Evolutionary conservation across 306 rosid genomes (phyloP).

Genomic region (Pachyrhizus erosus): DNA sequence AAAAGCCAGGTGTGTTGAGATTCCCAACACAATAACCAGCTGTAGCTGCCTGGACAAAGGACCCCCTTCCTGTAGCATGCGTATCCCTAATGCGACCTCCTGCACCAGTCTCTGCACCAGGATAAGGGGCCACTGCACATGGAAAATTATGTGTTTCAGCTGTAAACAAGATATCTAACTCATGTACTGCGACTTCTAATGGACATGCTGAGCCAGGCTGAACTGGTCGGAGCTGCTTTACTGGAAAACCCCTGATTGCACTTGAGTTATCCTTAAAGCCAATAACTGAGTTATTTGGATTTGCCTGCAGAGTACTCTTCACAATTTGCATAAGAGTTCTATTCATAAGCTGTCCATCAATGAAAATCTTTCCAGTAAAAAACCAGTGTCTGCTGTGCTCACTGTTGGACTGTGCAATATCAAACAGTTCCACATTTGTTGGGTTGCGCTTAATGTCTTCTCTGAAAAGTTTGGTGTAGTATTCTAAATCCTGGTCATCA

Average conservation of each 20-base stretch:
- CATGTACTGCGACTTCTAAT: constrained; percentile 44
- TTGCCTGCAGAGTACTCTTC: constrained; percentile 82
- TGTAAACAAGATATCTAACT: constrained; percentile 79
- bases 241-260: constrained; percentile 83
- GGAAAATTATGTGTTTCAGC: constrained; percentile 98
- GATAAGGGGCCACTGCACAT: constrained; percentile 97
- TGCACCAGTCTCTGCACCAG: constrained; percentile 95
- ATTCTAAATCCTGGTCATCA: constrained; percentile 89
- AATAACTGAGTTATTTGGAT: constrained; percentile 85
- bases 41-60: constrained; percentile 88
- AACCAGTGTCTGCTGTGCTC: constrained; percentile 98
- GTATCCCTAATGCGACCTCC: constrained; percentile 98
- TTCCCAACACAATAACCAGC: constrained; percentile 98
- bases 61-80: constrained; percentile 95
- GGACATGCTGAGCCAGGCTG: constrained; percentile 77
- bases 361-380: constrained; percentile 77
- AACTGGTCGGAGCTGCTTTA: constrained; percentile 69
- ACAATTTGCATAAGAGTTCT: constrained; percentile 92
- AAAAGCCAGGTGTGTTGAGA: constrained; percentile 71
- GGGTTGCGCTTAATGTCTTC: constrained; percentile 87
- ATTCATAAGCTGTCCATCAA: constrained; percentile 75
- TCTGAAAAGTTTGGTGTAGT: constrained; percentile 78
- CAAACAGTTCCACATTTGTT: constrained; percentile 85
- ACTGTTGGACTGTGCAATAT: constrained; percentile 92
- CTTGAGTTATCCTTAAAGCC: constrained; percentile 97